A percentile compares a stretch with the other conserved stretches of the same genome.
phyloP scores from a whole-genome alignment of 345 rosid species.

The Stellera chamaejasme region DNA sequence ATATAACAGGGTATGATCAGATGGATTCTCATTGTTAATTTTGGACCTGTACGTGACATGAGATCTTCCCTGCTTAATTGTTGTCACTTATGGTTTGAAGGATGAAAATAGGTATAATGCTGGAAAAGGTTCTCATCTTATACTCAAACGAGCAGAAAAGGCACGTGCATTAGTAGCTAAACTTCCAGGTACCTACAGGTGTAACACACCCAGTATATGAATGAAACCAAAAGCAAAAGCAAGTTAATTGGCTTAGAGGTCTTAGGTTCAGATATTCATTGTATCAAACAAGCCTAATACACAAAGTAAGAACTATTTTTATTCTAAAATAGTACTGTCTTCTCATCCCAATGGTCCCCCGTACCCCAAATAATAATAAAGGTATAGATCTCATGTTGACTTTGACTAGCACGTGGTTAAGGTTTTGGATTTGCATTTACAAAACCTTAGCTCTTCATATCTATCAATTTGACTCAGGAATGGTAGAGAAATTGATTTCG shows the following conservation, averaged over 20 bases:
- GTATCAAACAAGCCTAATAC: too few relatives aligned
- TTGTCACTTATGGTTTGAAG: slow-evolving; percentile 27
- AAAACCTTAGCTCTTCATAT: not conserved
- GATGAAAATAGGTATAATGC: slow-evolving; percentile 89
- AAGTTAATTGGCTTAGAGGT: not conserved
- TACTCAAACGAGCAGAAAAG: slow-evolving; percentile 86
- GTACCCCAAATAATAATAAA: too few relatives aligned
- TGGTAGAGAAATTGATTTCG: slow-evolving; percentile 73
- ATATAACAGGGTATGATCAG: slow-evolving; percentile 61
- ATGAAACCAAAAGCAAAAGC: too few relatives aligned
- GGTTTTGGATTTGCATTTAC: too few relatives aligned
- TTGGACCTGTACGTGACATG: not conserved
- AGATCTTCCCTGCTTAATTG: not conserved
- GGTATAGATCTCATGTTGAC: too few relatives aligned
- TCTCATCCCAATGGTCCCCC: too few relatives aligned
- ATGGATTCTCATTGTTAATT: not conserved
- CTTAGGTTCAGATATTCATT: too few relatives aligned
- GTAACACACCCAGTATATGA: not conserved
- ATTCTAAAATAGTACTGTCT: too few relatives aligned
- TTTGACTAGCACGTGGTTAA: too few relatives aligned
- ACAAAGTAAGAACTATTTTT: too few relatives aligned
- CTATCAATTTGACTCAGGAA: slow-evolving; percentile 28
- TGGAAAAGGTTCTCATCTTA: slow-evolving; percentile 90
- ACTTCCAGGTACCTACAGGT: slow-evolving; percentile 50
- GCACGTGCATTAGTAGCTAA: slow-evolving; percentile 81